Conservation (phyloP, 257 asterid genomes). For the Ballota nigra region DNA sequence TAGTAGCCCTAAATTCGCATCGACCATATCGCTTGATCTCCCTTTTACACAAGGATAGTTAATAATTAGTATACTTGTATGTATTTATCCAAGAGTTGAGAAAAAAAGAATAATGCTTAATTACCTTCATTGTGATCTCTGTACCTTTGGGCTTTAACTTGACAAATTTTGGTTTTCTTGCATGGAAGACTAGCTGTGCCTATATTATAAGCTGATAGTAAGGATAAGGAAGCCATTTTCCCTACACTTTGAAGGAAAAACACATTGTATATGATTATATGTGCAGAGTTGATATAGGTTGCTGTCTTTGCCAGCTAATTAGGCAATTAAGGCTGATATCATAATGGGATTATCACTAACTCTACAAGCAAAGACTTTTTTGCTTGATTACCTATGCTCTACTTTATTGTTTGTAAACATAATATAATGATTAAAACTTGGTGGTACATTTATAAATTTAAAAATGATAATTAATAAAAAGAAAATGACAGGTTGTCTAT, state of each 20-base stretch:
- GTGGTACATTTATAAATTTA: neutral
- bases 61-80: neutral
- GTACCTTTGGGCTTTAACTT: constrained; percentile 37
- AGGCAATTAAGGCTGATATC: neutral
- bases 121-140: constrained; percentile 39
- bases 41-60: neutral
- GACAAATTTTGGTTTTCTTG: constrained; percentile 20
- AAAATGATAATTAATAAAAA: neutral
- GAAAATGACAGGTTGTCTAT: neutral
- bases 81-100: too few relatives aligned
- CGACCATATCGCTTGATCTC: neutral
- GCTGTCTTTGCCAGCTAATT: neutral
- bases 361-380: neutral
- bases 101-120: neutral
- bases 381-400: neutral
- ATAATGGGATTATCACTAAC: neutral
- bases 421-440: neutral
- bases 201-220: neutral
- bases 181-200: constrained; percentile 11
- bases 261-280: neutral
- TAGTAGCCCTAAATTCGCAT: neutral
- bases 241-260: neutral
- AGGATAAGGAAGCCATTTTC: constrained; percentile 26
- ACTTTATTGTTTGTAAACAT: neutral
- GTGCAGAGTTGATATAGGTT: neutral